Percentiles rank a stretch among this genome's conserved stretches.
Conservation (phyloP, 768 basidiomycete genomes). For the Boletus edulis region DNA sequence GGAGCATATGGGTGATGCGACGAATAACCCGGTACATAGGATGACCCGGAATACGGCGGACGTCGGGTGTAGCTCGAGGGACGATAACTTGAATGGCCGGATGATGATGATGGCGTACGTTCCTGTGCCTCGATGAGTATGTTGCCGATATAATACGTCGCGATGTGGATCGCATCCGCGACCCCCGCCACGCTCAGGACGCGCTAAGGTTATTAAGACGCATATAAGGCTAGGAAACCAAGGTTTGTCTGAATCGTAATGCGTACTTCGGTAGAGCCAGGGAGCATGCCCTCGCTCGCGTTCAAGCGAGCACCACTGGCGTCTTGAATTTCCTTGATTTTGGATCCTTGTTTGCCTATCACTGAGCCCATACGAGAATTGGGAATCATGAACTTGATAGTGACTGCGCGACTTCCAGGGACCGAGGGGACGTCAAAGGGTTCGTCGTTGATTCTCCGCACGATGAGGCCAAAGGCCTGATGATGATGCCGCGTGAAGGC, state of each 20-base stretch:
- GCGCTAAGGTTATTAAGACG: conserved; percentile 52
- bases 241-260: neutral
- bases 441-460: conserved; percentile 98
- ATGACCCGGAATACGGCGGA: conserved; percentile 49
- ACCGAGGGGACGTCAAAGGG: conserved; percentile 98
- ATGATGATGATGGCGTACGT: conserved; percentile 60
- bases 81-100: conserved; percentile 55
- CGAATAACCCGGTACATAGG: conserved; percentile 69
- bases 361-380: conserved; percentile 99
- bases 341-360: conserved; percentile 95
- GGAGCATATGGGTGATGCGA: conserved; percentile 43
- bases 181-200: conserved; percentile 98
- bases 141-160: conserved; percentile 98
- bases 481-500: neutral
- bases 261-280: conserved; percentile 96
- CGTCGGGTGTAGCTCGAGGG: conserved; percentile 60
- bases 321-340: conserved; percentile 99
- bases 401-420: conserved; percentile 96
- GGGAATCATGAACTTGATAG: conserved; percentile 99
- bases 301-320: conserved; percentile 95
- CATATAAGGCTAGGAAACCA: conserved; percentile 6
- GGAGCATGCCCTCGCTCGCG: conserved; percentile 97
- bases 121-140: conserved; percentile 94
- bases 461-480: conserved; percentile 97
- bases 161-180: conserved; percentile 98